Base-by-base conservation (phyloP, 2,329 filamentous ascomycete genomes). In the Hyphodiscus sp. region DNA sequence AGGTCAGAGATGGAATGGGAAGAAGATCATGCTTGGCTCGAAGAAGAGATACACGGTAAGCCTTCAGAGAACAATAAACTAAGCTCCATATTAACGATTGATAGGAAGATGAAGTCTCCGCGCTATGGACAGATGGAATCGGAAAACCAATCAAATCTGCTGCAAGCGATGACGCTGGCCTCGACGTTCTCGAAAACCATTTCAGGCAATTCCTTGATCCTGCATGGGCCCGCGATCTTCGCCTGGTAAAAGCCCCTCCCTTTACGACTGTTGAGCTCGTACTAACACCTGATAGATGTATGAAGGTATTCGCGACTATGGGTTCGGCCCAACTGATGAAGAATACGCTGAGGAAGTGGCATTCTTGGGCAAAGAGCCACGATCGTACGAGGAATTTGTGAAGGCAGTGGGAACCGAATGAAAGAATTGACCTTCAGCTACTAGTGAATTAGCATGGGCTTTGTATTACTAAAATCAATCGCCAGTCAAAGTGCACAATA, bases 11-110 rank as follows among this genome's bases (percentile, higher is more conserved):
- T 47, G 50, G 50, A 29, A 45, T 41, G 44, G 44, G 13, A 51
- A 4, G 23, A 51, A 47, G 19, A 51, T 51, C 18, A 46, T 38
- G 18, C 1, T 51, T 2, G 50, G 50, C 13, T 30, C 43, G 11
- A 33, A 20, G 23, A 51, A 51, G 18, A 19, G n/a, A 20, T 51
- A 46, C 16, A 46, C 43, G 33, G 50, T 51, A 29, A 47, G 50
- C 13, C 20, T 30, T 26, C 23, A 26, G 41, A 20, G 20, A 23
- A 13, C 20, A 43, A 30, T 8, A 5, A 1, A 29, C 18, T 18
- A 26, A 18, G 43, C 15, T 20, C 20, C 6, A 20, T 20, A 9
- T n/a, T 38, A 10, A 38, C 13, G 11, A 13, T 4, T 4, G 2
- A 38, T n/a, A 38, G 33, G 33, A 38, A 6, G 33, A 38, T n/a